Percentiles rank a stretch among this genome's conserved stretches.
Evolutionary conservation across 345 rosid species (phyloP).

Genomic region (Arabidopsis thaliana): DNA sequence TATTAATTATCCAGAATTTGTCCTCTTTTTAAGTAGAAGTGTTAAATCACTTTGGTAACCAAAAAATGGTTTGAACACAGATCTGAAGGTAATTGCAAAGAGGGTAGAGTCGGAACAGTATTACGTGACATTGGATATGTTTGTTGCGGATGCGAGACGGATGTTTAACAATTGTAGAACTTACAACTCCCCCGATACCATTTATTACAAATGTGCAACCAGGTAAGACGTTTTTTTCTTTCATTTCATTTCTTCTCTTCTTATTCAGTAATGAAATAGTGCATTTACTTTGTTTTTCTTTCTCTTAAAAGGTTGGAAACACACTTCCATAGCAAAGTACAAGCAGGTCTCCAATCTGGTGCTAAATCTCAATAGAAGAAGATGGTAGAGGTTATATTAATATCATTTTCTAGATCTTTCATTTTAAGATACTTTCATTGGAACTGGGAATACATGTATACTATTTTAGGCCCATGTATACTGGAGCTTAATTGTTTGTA

Average conservation of each 20-base stretch:
- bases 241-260: conserved; percentile 10
- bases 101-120: conserved; percentile 96
- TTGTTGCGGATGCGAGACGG: conserved; percentile 89
- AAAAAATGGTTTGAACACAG: conserved; percentile 49
- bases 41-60: conserved; percentile 1
- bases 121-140: conserved; percentile 95
- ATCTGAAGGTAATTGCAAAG: conserved; percentile 88
- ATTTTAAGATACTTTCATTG: neutral
- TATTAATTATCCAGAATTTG: conserved; percentile 1
- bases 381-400: too few relatives aligned
- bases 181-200: conserved; percentile 92
- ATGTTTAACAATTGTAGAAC: conserved; percentile 92
- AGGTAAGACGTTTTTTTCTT: conserved; percentile 52
- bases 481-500: too few relatives aligned
- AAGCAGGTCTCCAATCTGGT: conserved; percentile 72
- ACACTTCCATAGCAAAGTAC: conserved; percentile 87
- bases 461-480: too few relatives aligned
- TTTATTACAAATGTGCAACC: conserved; percentile 84
- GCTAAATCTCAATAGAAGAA: conserved; percentile 62
- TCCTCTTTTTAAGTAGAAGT: neutral
- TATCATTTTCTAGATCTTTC: neutral
- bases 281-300: neutral
- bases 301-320: conserved; percentile 64
- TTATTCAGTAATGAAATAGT: conserved; percentile 15
- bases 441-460: too few relatives aligned